A percentile compares a stretch with the other conserved stretches of the same genome.
Conservation (phyloP, 1,284 basidiomycete genomes). For the Leccinum pachyderme region DNA sequence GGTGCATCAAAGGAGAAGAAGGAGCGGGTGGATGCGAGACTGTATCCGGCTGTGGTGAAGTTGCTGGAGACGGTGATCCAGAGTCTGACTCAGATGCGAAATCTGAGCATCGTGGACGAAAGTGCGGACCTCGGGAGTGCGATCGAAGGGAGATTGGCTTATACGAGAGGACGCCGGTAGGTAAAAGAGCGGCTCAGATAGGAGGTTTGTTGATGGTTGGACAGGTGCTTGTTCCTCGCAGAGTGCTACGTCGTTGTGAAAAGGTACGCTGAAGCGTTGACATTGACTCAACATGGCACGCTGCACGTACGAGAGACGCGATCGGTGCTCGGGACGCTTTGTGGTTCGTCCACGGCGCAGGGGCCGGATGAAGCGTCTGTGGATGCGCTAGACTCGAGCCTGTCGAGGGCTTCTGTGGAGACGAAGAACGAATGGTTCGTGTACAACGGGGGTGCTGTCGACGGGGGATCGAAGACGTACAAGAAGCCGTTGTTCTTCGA, state of each 20-base stretch:
- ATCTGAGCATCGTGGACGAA: constrained; percentile 83
- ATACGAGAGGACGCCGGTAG: constrained; percentile 73
- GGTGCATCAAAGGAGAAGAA: constrained; percentile 46
- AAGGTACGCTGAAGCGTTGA: constrained; percentile 68
- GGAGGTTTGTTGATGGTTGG: constrained; percentile 1
- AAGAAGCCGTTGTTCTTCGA: constrained; percentile 91
- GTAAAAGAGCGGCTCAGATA: constrained; percentile 17
- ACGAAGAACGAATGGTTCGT: constrained; percentile 82
- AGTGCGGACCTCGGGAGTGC: constrained; percentile 76
- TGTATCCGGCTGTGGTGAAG: constrained; percentile 85
- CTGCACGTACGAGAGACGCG: constrained; percentile 71
- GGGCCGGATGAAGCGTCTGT: constrained; percentile 47
- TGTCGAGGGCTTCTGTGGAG: constrained; percentile 49
- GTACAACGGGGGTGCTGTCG: constrained; percentile 62
- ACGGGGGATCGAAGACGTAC: constrained; percentile 45
- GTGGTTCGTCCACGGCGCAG: constrained; percentile 47
- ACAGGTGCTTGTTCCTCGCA: constrained; percentile 68
- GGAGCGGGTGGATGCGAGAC: constrained; percentile 58
- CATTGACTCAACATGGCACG: constrained; percentile 64
- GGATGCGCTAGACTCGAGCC: constrained; percentile 47
- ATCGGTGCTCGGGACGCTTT: constrained; percentile 44
- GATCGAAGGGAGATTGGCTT: constrained; percentile 73
- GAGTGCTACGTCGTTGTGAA: constrained; percentile 68
- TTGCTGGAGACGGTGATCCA: constrained; percentile 84
- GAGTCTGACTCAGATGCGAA: constrained; percentile 78